Base-by-base conservation (phyloP, 1,139 yeast genomes). In the Hansenula lynferdii region DNA sequence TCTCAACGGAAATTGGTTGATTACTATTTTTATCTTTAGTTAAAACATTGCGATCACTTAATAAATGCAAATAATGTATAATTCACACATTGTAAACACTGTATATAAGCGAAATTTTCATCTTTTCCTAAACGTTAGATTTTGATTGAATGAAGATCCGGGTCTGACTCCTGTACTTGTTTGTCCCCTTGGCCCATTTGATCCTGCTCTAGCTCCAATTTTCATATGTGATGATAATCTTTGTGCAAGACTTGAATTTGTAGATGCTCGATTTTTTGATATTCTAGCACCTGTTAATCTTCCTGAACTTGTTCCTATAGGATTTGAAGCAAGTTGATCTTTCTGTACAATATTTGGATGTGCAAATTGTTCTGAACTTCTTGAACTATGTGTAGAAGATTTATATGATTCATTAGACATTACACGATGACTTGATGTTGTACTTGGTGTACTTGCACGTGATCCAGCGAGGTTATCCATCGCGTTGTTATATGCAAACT, bases 1-100 rank as follows among this genome's bases (percentile, higher is more conserved):
- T 65, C 71, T 0, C 72, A 68, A 39, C 60, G 53, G 38, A 67
- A 61, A 40, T 48, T 69, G 35, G 59, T 69, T 6, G 69, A 66
- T 39, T 64, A 64, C 42, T 68, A 67, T 45, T 62, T 67, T 45
- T 54, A 53, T 28, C 11, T 21, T 12, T 35, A 14, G 16, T 38
- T 47, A 27, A 37, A 16, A n/a, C n/a, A n/a, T n/a, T n/a, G n/a
- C n/a, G n/a, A n/a, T n/a, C n/a, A n/a, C n/a, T n/a, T n/a, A n/a
- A n/a, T n/a, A n/a, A n/a, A n/a, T n/a, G n/a, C n/a, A n/a, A n/a
- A n/a, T n/a, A n/a, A n/a, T n/a, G n/a, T n/a, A n/a, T n/a, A n/a
- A n/a, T n/a, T n/a, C n/a, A n/a, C n/a, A n/a, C n/a, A n/a, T n/a
- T n/a, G n/a, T n/a, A n/a, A n/a, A n/a, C n/a, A n/a, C n/a, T n/a